These are phyloP conservation scores for Coemansia brasiliensis DNA, from an alignment of 192 early-diverging fungal species.

Conservation along the genomic window DNA sequence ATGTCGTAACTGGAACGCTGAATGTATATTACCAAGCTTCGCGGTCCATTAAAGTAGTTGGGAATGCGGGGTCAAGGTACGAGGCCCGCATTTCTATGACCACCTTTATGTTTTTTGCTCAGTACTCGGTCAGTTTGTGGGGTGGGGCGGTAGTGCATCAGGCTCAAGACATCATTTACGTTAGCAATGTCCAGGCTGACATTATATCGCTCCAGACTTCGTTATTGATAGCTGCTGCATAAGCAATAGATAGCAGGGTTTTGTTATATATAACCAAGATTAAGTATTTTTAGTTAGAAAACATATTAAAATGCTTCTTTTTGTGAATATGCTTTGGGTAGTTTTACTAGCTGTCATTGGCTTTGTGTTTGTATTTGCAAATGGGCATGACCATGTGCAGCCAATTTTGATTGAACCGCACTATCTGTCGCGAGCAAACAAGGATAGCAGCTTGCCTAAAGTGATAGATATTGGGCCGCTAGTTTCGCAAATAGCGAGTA, in stretches of 20 bases:
- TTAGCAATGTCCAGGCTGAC: conserved; percentile 26
- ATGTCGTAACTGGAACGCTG: conserved; percentile 20
- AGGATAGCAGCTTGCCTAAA: background rate
- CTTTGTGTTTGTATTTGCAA: background rate
- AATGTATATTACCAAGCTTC: conserved; percentile 36
- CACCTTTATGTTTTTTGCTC: conserved; percentile 34
- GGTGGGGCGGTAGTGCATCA: conserved; percentile 3
- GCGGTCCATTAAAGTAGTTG: conserved; percentile 28
- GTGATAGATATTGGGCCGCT: conserved; percentile 6
- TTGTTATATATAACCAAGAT: no score
- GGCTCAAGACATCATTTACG: conserved; percentile 34
- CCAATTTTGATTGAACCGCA: conserved; percentile 1
- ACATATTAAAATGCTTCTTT: background rate
- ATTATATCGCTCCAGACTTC: conserved; percentile 18
- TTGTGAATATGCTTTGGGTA: background rate
- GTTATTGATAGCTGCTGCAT: background rate
- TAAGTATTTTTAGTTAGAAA: no score
- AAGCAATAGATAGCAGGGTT: conserved; percentile 5
- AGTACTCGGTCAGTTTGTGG: conserved; percentile 18
- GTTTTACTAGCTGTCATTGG: no score
- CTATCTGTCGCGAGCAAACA: background rate
- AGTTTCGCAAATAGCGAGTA: background rate
- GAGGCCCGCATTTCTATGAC: conserved; percentile 27
- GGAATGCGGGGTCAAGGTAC: conserved; percentile 17
- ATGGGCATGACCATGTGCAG: background rate